phyloP scores from a whole-genome alignment of 345 rosid species.

The Salix dunnii region DNA sequence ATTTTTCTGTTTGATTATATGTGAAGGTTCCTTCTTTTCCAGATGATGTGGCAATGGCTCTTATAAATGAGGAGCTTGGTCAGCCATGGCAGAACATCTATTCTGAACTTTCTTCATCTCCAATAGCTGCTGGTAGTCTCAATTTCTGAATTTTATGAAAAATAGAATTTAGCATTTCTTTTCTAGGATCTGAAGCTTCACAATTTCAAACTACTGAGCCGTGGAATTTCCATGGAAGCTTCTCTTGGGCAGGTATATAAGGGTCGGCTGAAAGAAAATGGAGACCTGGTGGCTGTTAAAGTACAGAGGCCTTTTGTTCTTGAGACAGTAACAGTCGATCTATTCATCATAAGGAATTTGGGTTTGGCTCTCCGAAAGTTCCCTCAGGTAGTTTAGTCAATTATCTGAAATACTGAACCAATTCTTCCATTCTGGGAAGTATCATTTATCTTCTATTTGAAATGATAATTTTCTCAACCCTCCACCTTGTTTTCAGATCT shows the following conservation, averaged over 20 bases:
- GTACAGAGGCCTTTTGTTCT: conserved; percentile 96
- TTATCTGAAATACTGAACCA: background rate
- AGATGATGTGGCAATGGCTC: conserved; percentile 95
- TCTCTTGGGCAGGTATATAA: conserved; percentile 96
- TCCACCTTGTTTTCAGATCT: conserved; percentile 40
- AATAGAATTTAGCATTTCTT: background rate
- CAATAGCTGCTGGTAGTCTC: conserved; percentile 85
- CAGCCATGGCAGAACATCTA: conserved; percentile 79
- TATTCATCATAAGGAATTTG: conserved; percentile 73
- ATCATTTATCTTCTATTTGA: background rate
- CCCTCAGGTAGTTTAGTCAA: conserved; percentile 62
- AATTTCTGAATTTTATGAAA: conserved; percentile 1
- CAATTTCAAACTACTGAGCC: conserved; percentile 2
- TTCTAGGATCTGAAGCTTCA: conserved; percentile 3
- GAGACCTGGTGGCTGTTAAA: conserved; percentile 91
- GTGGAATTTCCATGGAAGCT: conserved; percentile 49
- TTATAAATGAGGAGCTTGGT: conserved; percentile 90
- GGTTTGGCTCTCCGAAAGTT: conserved; percentile 80
- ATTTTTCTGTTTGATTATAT: conserved; percentile 33
- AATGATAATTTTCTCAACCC: conserved; percentile 4
- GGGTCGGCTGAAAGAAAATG: conserved; percentile 82
- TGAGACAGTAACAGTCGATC: conserved; percentile 92
- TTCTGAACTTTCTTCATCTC: conserved; percentile 90
- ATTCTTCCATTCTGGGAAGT: background rate
- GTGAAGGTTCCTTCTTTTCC: conserved; percentile 97